These are phyloP conservation scores for Bertia moriformis DNA, from an alignment of 2,329 filamentous ascomycete genomes.

Conservation along the genomic window DNA sequence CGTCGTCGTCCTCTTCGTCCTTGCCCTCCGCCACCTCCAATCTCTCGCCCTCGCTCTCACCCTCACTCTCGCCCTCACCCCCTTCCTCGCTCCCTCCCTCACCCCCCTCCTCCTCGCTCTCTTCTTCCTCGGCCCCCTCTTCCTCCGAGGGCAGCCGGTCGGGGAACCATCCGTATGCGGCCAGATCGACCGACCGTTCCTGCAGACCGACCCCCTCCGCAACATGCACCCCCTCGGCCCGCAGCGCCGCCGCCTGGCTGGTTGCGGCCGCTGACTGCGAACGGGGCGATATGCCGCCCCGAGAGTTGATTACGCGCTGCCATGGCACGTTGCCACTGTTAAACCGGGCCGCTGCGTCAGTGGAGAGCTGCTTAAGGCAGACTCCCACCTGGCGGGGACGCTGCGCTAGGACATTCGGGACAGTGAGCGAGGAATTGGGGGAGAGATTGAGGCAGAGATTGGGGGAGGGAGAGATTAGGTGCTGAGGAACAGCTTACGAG, in stretches of 20 bases:
- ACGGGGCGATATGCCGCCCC: constrained; percentile 68
- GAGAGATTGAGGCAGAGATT: not conserved
- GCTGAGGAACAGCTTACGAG: constrained; percentile 48
- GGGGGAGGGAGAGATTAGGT: constrained; percentile 1
- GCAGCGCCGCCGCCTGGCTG: constrained; percentile 33
- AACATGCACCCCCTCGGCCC: constrained; percentile 37
- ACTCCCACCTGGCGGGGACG: constrained; percentile 74
- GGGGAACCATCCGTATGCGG: constrained; percentile 41
- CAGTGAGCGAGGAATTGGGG: not conserved
- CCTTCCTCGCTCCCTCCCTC: no score
- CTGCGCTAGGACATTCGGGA: constrained; percentile 34
- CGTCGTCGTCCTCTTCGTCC: no score
- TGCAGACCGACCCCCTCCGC: constrained; percentile 27
- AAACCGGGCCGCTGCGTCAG: constrained; percentile 35
- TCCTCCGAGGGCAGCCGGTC: constrained; percentile 27
- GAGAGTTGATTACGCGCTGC: constrained; percentile 84
- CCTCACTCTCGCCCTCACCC: no score
- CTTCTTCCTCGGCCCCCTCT: constrained; percentile 12
- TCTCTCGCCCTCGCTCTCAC: no score
- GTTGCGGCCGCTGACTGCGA: constrained; percentile 30
- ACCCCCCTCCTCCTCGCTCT: no score
- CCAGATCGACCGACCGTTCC: constrained; percentile 34
- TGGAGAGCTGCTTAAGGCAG: constrained; percentile 73
- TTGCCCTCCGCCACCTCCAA: no score
- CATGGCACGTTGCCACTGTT: constrained; percentile 74